Evolutionary conservation across 1,284 basidiomycete species (phyloP).

Genomic region (Chiua sp.): DNA sequence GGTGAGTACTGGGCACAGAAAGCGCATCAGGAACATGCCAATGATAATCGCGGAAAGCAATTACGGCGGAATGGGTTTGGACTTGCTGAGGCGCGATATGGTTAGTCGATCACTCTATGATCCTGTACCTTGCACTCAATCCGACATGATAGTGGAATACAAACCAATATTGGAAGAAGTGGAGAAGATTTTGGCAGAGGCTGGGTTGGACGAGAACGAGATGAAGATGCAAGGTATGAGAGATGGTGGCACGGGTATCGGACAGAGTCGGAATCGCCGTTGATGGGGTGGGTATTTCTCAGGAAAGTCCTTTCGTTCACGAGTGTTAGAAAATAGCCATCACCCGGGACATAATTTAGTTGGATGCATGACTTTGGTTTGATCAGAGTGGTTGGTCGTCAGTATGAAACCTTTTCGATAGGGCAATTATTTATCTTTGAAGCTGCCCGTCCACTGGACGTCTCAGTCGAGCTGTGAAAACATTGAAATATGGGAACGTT

Average conservation of each 20-base stretch:
- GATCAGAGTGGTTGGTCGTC: too few relatives aligned
- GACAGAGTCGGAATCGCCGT: conserved; percentile 60
- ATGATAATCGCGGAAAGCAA: conserved; percentile 79
- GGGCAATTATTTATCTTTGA: too few relatives aligned
- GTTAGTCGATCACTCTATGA: conserved; percentile 40
- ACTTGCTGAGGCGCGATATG: conserved; percentile 71
- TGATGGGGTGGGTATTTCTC: conserved; percentile 11
- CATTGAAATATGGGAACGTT: too few relatives aligned
- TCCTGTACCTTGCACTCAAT: background rate
- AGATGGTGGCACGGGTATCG: conserved; percentile 32
- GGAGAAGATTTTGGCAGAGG: conserved; percentile 84
- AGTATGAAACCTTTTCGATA: too few relatives aligned
- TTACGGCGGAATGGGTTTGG: conserved; percentile 81
- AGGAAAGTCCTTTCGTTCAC: too few relatives aligned
- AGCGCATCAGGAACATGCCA: conserved; percentile 54
- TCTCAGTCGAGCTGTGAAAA: too few relatives aligned
- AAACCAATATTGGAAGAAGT: conserved; percentile 84
- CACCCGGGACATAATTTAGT: too few relatives aligned
- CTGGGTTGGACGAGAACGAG: conserved; percentile 88
- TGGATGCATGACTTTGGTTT: too few relatives aligned
- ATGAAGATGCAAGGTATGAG: conserved; percentile 49
- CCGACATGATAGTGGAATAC: conserved; percentile 56
- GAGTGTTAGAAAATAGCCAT: too few relatives aligned
- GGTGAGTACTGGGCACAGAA: conserved; percentile 85
- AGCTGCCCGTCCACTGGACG: too few relatives aligned